Base-by-base conservation (phyloP, 202 grass and related monocot genomes). In the Bolboschoenoplectus hybrid region DNA sequence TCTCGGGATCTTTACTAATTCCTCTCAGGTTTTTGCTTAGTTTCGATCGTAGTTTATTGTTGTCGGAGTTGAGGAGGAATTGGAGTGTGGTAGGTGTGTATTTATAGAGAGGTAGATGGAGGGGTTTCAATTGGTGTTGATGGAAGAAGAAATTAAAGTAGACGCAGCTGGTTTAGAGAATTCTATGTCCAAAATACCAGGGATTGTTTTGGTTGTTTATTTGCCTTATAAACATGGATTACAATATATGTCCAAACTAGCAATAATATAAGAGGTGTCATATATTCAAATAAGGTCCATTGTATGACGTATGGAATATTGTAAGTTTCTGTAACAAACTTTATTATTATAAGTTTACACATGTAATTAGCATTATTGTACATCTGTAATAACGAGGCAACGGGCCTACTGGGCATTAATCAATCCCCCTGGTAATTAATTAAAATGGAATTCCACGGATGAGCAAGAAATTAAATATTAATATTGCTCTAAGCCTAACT, bases 121-220 rank as follows among this genome's bases (percentile, higher is more conserved):
- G 5, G 11, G 57, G 32, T 81, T 65, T 65, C 26, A 60, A 43
- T 69, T 69, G 39, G 13, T 6, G 13, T 69, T 6, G 39, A 20
- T 16, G 69, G 20, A 10, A 35, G 12, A 20, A 53, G 13, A 19
- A 81, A 81, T 26, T 26, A 26, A 63, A 63, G 38, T 43, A 62
- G 56, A 81, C 20, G 57, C 26, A 26, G 26, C 78, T 46, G 78
- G 53, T 39, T 64, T 81, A 17, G n/a, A 44, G 13, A 62, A 81
- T 64, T 81, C 78, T 39, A 63, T 45, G 56, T 82, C 51, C 76
- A 2, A 81, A 26, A 81, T 81, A 62, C 77, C 13, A 41, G 77
- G 77, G 77, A 5, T 10, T 61, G 35, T 60, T 81, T 60, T 81
- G 52, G 62, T 81, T 81, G 77, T 71, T 71, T 71, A 71, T 73